A percentile compares a stretch with the other conserved stretches of the same genome.
phyloP scores from a whole-genome alignment of 2,329 filamentous ascomycete genomes.

The Meredithiella fracta region DNA sequence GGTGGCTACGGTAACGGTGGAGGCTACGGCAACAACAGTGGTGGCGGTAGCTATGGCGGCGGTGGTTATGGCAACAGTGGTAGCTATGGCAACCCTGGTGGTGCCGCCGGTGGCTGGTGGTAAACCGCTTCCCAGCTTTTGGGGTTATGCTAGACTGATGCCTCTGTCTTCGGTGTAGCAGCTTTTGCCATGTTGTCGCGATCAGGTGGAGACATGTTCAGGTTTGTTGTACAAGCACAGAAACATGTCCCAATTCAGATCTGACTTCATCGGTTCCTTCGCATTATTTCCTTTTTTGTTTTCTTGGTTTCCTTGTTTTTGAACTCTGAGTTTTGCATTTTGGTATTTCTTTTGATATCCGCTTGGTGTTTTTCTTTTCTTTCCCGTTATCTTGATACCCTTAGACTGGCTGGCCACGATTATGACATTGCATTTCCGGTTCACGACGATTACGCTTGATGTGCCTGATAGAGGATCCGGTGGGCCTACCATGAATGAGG shows the following conservation, averaged over 20 bases:
- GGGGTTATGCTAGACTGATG: too few species aligned
- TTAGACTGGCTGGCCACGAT: slow-evolving; percentile 18
- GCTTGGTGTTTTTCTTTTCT: slow-evolving; percentile 14
- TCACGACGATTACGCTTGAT: slow-evolving; percentile 15
- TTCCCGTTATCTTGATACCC: slow-evolving; percentile 18
- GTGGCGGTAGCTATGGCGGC: slow-evolving; percentile 28
- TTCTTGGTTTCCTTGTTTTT: slow-evolving; percentile 15
- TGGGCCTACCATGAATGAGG: slow-evolving; percentile 2
- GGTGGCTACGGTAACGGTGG: slow-evolving; percentile 26
- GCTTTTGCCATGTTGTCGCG: neutral
- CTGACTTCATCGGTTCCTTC: slow-evolving; percentile 13
- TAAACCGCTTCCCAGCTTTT: slow-evolving; percentile 23
- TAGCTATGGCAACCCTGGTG: slow-evolving; percentile 53
- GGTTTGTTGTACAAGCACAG: too few species aligned
- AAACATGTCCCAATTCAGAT: neutral
- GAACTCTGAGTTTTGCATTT: slow-evolving; percentile 9
- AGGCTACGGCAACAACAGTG: slow-evolving; percentile 24
- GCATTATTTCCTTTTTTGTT: slow-evolving; percentile 18
- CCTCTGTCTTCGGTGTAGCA: neutral
- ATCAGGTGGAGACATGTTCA: too few species aligned
- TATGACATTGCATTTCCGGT: slow-evolving; percentile 15
- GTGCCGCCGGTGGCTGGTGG: slow-evolving; percentile 62
- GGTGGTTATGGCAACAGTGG: slow-evolving; percentile 30
- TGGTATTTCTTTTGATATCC: slow-evolving; percentile 18
- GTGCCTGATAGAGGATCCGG: slow-evolving; percentile 15